These are phyloP conservation scores for Stagonosporopsis cucurbitacearum DNA, from an alignment of 2,329 filamentous ascomycete genomes.

Conservation along the genomic window DNA sequence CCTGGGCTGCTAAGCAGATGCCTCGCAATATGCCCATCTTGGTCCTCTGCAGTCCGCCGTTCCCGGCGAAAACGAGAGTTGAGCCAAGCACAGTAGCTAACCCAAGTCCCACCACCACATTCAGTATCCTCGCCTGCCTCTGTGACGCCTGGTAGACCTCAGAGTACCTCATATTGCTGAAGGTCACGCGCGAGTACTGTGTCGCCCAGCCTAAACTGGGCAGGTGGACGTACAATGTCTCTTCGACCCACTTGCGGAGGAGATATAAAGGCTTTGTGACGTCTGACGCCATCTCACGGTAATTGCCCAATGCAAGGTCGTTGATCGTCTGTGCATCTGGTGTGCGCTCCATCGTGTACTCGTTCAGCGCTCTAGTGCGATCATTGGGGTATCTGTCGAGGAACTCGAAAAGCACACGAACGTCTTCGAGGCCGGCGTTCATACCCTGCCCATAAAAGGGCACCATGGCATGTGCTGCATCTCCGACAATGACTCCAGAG, in stretches of 20 bases:
- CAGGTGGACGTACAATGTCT: conserved; percentile 76
- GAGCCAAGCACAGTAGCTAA: conserved; percentile 26
- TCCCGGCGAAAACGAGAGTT: conserved; percentile 30
- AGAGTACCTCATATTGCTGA: conserved; percentile 90
- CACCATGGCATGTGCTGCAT: conserved; percentile 96
- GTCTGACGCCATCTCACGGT: conserved; percentile 88
- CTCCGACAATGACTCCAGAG: conserved; percentile 84
- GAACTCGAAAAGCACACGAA: conserved; percentile 82
- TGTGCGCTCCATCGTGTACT: conserved; percentile 77
- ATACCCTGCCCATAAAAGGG: conserved; percentile 99
- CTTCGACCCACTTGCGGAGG: conserved; percentile 84
- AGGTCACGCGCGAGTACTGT: conserved; percentile 90
- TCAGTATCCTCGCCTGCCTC: conserved; percentile 41
- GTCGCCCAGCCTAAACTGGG: conserved; percentile 87
- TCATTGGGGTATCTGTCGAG: conserved; percentile 70
- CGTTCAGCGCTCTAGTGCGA: conserved; percentile 62
- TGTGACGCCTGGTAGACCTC: conserved; percentile 76
- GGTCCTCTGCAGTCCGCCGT: conserved; percentile 28
- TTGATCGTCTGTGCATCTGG: conserved; percentile 89
- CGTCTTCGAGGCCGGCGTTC: conserved; percentile 95
- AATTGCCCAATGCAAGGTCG: conserved; percentile 88
- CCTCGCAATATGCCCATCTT: conserved; percentile 39
- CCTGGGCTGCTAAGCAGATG: conserved; percentile 36
- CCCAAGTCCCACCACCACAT: conserved; percentile 35
- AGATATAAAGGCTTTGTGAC: conserved; percentile 80